phyloP scores from a whole-genome alignment of 2,329 filamentous ascomycete genomes.

The Thelonectria olida region DNA sequence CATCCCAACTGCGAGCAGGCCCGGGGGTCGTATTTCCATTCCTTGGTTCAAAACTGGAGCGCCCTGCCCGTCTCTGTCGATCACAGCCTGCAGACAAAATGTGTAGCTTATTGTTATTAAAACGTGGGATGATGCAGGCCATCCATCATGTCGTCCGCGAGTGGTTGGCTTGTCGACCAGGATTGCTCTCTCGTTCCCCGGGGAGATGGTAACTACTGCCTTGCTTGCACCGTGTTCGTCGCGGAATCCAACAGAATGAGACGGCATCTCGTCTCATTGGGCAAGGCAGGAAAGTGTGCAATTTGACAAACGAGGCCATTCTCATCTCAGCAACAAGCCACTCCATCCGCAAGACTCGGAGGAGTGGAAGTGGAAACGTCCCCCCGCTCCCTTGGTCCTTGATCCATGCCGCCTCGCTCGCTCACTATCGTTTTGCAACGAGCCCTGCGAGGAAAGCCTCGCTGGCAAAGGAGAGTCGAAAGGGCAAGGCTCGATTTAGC shows the following conservation, averaged over 20 bases:
- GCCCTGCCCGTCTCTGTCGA: background rate
- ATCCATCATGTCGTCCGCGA: background rate
- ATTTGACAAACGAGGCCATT: slow-evolving; percentile 13
- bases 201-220: background rate
- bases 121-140: slow-evolving; percentile 2
- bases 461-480: no score
- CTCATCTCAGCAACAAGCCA: slow-evolving; percentile 4
- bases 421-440: no score
- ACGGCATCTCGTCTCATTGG: background rate
- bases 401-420: background rate
- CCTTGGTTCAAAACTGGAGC: background rate
- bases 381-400: background rate
- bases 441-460: no score
- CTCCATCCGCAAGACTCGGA: background rate
- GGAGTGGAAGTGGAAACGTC: slow-evolving; percentile 20
- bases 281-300: background rate
- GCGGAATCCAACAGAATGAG: background rate
- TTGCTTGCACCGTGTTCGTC: slow-evolving; percentile 11
- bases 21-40: background rate
- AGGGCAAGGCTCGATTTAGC: background rate
- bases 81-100: background rate
- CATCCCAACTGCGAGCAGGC: background rate
- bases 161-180: background rate
- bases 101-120: background rate
- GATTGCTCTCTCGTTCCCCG: background rate